A percentile compares a stretch with the other conserved stretches of the same genome.
Conservation (phyloP, 495 filamentous ascomycete species). For the Penicillium arizonense region DNA sequence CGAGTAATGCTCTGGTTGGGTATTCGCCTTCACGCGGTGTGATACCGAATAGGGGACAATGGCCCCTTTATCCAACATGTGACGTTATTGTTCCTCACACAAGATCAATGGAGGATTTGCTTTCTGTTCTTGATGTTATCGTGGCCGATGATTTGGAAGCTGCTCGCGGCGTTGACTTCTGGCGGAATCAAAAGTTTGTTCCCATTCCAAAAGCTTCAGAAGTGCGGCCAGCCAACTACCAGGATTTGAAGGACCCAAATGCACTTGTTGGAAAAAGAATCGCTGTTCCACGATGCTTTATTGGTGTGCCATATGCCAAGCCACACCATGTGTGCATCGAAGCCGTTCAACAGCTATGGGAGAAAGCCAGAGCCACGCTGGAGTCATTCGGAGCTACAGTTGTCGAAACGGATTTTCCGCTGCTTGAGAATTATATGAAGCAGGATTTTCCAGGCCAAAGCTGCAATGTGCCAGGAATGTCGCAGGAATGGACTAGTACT, state of each 20-base stretch:
- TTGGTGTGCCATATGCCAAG: not conserved
- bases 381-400: slow-evolving; percentile 3
- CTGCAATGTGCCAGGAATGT: not conserved
- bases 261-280: slow-evolving; percentile 4
- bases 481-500: not conserved
- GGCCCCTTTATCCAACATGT: slow-evolving; percentile 15
- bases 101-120: slow-evolving; percentile 11
- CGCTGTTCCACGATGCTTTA: slow-evolving; percentile 2
- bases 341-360: slow-evolving; percentile 4
- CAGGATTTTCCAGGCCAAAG: slow-evolving; percentile 3
- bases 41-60: slow-evolving; percentile 14
- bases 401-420: slow-evolving; percentile 5
- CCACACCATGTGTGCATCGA: slow-evolving; percentile 2
- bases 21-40: slow-evolving; percentile 16
- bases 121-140: slow-evolving; percentile 11
- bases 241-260: not conserved
- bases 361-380: not conserved
- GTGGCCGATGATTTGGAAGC: not conserved
- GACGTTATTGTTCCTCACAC: slow-evolving; percentile 17
- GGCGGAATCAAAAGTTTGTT: slow-evolving; percentile 13
- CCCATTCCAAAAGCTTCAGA: slow-evolving; percentile 1
- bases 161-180: slow-evolving; percentile 7
- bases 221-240: slow-evolving; percentile 6
- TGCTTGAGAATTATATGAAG: slow-evolving; percentile 4
- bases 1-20: slow-evolving; percentile 15